Evolutionary conservation across 2,329 filamentous ascomycete genomes (phyloP), one percentile per base, ranked within the genome.

Genomic region (Calonectria montana): DNA sequence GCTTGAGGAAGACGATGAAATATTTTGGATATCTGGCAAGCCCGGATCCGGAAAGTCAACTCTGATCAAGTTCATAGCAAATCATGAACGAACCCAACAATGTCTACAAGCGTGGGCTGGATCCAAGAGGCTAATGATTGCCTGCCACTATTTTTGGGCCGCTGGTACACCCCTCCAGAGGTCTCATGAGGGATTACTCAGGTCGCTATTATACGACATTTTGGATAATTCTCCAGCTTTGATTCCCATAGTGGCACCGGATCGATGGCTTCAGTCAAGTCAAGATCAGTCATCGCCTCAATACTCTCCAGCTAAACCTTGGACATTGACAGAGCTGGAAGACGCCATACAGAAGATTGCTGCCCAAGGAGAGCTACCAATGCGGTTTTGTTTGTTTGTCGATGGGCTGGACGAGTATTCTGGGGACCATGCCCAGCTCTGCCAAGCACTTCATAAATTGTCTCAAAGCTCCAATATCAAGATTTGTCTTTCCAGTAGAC

Each of bases 11-110:
- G 35, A 69, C 4, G 48, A 62, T 27, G 67, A 69, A 2, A 63
- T 81, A 3, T 82, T 79, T 31, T 80, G 78, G 81, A 71, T 83
- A 10, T 78, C 76, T 10, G 82, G 81, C 1, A 82, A 85, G 47
- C 80, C 84, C 8, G 84, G 84, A 1, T 82, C 82, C 0, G 69
- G 69, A 15, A 71, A 71, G 23, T 71, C 69, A 2, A 67, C 68
- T 15, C 35, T 72, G 18, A 72, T 72, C 61, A 72, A 69, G 27
- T 72, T 72, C 25, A 27, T 72, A 8, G 41, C 70, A 4, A 62
- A 62, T 27, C 39, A 72, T 39, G 21, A 15, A 13, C 23, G 21
- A n/a, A 69, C 65, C 15, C n/a, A 18, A 15, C 9, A 48, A 21
- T 45, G 25, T 29, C 48, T 65, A 2, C 21, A 39, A 4, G 5